Evolutionary conservation across 1,139 yeast genomes (phyloP).

Genomic region (Debaryomyces robertsiae): DNA sequence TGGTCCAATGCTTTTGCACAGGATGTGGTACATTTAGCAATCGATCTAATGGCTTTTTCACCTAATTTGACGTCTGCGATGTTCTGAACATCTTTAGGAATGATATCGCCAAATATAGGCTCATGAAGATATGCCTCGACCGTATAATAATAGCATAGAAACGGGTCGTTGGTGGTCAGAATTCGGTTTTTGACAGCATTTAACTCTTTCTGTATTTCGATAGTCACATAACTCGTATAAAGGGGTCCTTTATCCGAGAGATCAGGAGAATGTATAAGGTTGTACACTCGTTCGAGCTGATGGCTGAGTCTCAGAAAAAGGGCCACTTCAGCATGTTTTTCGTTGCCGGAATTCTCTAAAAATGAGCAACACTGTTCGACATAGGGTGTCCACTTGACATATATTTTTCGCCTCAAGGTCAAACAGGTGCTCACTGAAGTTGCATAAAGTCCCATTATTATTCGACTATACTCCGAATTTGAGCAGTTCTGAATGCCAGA

Average conservation of each 20-base stretch:
- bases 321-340: conserved; percentile 47
- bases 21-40: conserved; percentile 55
- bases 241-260: conserved; percentile 25
- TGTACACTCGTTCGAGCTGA: conserved; percentile 64
- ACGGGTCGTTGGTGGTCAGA: conserved; percentile 38
- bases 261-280: conserved; percentile 46
- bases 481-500: conserved; percentile 17
- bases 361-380: conserved; percentile 62
- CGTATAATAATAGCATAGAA: conserved; percentile 58
- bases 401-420: conserved; percentile 53
- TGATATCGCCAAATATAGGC: conserved; percentile 45
- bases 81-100: conserved; percentile 21
- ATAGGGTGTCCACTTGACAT: conserved; percentile 59
- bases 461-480: conserved; percentile 41
- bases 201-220: conserved; percentile 47
- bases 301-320: conserved; percentile 61
- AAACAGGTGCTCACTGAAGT: conserved; percentile 55
- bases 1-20: conserved; percentile 56
- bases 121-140: conserved; percentile 78
- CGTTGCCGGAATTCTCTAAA: conserved; percentile 41
- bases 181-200: conserved; percentile 40
- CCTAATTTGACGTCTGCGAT: conserved; percentile 20
- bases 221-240: conserved; percentile 35
- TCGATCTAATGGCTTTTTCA: conserved; percentile 36
- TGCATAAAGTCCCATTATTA: conserved; percentile 52